Conservation (phyloP, 768 basidiomycete genomes). For the Hygrophorus pudorinus region DNA sequence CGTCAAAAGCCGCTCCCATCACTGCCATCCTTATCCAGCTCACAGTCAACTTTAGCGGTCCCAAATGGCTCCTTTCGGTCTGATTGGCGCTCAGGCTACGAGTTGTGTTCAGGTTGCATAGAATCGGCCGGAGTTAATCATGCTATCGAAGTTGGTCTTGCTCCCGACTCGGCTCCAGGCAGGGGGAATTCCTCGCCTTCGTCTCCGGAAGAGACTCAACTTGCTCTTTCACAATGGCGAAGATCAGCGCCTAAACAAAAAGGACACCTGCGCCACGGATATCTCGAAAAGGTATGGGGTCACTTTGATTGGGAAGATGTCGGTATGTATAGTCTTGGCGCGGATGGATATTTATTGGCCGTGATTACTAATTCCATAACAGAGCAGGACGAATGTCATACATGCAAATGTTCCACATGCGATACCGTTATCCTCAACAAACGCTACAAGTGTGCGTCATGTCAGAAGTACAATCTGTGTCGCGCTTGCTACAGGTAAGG, state of each 20-base stretch:
- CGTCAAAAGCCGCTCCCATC: constrained; percentile 38
- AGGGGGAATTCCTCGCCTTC: constrained; percentile 29
- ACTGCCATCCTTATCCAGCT: constrained; percentile 21
- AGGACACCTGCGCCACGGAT: constrained; percentile 76
- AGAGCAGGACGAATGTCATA: constrained; percentile 61
- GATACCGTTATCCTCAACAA: constrained; percentile 44
- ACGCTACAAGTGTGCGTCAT: constrained; percentile 80
- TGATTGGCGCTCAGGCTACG: constrained; percentile 45
- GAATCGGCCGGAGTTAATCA: constrained; percentile 71
- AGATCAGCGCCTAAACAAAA: constrained; percentile 62
- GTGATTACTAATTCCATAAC: background rate
- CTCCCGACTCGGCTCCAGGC: constrained; percentile 37
- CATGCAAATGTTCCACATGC: constrained; percentile 78
- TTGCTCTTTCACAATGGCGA: constrained; percentile 43
- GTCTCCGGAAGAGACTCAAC: constrained; percentile 44
- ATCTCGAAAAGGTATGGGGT: constrained; percentile 81
- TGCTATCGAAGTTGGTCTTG: constrained; percentile 50
- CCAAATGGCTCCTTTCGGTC: constrained; percentile 13
- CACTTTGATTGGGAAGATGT: constrained; percentile 80
- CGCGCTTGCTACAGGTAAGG: constrained; percentile 71
- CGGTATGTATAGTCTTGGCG: constrained; percentile 38
- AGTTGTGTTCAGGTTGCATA: constrained; percentile 77
- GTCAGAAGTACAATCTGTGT: constrained; percentile 73
- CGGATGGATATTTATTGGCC: background rate
- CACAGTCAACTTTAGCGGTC: constrained; percentile 11